These are phyloP conservation scores for Malbranchea zuffiana DNA, from an alignment of 2,329 filamentous ascomycete species.

Conservation along the genomic window DNA sequence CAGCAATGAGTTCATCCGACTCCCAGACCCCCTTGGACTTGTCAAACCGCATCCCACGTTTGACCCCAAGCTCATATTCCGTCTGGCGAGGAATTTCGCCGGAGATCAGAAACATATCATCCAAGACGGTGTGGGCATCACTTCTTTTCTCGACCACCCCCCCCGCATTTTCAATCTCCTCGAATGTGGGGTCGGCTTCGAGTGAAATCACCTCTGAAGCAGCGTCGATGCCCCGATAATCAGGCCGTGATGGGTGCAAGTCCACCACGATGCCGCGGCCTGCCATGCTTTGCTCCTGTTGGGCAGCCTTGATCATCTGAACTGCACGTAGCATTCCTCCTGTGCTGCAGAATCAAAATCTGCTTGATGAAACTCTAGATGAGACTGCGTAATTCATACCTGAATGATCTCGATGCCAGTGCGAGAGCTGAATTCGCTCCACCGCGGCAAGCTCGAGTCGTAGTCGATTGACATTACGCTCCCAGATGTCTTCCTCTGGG, in stretches of 20 bases:
- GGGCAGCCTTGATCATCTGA: constrained; percentile 35
- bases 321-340: constrained; percentile 43
- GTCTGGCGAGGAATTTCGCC: constrained; percentile 43
- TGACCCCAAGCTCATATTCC: constrained; percentile 40
- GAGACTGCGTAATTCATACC: constrained; percentile 22
- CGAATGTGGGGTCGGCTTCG: constrained; percentile 43
- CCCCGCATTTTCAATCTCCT: constrained; percentile 37
- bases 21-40: constrained; percentile 15
- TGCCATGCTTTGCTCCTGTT: constrained; percentile 11
- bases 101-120: constrained; percentile 43
- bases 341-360: constrained; percentile 12
- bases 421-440: constrained; percentile 41
- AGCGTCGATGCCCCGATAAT: constrained; percentile 39
- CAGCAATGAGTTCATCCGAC: constrained; percentile 36
- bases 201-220: constrained; percentile 37
- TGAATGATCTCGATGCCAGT: constrained; percentile 48
- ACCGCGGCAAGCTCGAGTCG: constrained; percentile 34
- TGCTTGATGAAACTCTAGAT: not conserved
- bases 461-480: constrained; percentile 39
- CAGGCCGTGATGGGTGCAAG: constrained; percentile 44
- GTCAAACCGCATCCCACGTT: constrained; percentile 35
- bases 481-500: constrained; percentile 43
- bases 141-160: constrained; percentile 30
- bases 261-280: constrained; percentile 33
- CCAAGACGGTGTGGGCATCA: constrained; percentile 38